These are phyloP conservation scores for Hyaloscypha finlandica DNA, from an alignment of 495 filamentous ascomycete species.

Conservation along the genomic window DNA sequence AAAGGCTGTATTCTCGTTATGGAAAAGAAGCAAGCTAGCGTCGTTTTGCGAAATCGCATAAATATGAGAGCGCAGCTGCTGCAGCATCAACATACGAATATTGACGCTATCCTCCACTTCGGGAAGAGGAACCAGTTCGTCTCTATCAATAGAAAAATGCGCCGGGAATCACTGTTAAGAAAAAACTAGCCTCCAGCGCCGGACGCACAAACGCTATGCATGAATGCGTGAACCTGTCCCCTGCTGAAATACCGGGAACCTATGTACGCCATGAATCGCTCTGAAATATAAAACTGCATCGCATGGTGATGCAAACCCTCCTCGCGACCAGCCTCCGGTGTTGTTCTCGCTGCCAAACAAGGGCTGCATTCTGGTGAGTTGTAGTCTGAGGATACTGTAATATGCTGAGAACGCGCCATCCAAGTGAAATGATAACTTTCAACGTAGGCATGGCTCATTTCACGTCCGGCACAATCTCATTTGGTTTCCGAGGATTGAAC, in stretches of 20 bases:
- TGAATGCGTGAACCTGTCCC: constrained; percentile 7
- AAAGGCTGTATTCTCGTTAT: not conserved
- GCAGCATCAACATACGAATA: not conserved
- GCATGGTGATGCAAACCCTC: not conserved
- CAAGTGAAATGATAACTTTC: not conserved
- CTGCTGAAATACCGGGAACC: not conserved
- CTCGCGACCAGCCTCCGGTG: too few relatives aligned
- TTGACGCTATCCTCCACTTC: not conserved
- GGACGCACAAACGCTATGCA: constrained; percentile 29
- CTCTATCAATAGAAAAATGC: not conserved
- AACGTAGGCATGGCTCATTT: constrained; percentile 28
- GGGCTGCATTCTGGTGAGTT: not conserved
- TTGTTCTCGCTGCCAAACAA: too few relatives aligned
- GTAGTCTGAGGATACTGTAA: not conserved
- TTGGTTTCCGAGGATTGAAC: constrained; percentile 52
- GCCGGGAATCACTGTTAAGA: not conserved
- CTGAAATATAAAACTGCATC: not conserved
- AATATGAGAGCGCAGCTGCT: not conserved
- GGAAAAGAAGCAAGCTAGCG: not conserved
- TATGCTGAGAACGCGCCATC: not conserved
- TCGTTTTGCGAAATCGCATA: not conserved
- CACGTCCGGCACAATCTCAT: constrained; percentile 49
- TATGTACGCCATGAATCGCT: not conserved
- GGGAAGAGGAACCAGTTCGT: not conserved
- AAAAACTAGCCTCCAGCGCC: constrained; percentile 8